A percentile compares a stretch with the other conserved stretches of the same genome.
Conservation (phyloP, 148 eudicot genomes). For the Selenicereus undatus region DNA sequence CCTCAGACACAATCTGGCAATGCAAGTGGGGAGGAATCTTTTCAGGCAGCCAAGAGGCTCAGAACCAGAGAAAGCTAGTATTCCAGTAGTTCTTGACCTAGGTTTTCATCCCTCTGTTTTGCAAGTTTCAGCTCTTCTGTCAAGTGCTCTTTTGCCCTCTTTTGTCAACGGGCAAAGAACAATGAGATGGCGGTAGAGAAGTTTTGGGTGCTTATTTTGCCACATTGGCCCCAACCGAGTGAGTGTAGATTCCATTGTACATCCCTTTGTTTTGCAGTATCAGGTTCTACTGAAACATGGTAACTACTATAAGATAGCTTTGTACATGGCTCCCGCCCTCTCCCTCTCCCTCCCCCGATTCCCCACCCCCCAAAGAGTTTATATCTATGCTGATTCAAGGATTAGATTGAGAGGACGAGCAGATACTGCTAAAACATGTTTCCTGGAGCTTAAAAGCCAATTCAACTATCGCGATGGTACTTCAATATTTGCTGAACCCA, state of each 20-base stretch:
- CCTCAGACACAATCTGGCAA: slow-evolving; percentile 28
- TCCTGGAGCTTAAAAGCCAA: too few species aligned
- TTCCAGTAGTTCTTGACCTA: slow-evolving; percentile 5
- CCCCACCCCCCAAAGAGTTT: too few species aligned
- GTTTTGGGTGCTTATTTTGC: slow-evolving; percentile 27
- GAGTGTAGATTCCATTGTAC: slow-evolving; percentile 29
- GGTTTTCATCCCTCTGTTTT: slow-evolving; percentile 5
- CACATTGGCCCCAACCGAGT: slow-evolving; percentile 16
- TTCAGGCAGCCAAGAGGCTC: slow-evolving; percentile 49
- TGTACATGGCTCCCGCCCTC: slow-evolving; percentile 17
- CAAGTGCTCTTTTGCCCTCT: slow-evolving; percentile 17
- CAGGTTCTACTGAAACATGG: slow-evolving; percentile 10
- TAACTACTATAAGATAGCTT: slow-evolving; percentile 1
- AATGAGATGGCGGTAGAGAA: slow-evolving; percentile 18
- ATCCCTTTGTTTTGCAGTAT: slow-evolving; percentile 17
- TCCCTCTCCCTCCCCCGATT: neutral
- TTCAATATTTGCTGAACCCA: too few species aligned
- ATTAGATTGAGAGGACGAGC: neutral
- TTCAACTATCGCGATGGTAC: too few species aligned
- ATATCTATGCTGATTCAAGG: neutral
- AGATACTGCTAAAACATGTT: neutral
- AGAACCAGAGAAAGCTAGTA: slow-evolving; percentile 40
- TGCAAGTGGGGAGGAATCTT: slow-evolving; percentile 31
- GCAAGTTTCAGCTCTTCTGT: slow-evolving; percentile 17
- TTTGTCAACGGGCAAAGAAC: slow-evolving; percentile 25